Base-by-base conservation (phyloP, 1,139 yeast genomes). In the Suhomyces coccinellae region DNA sequence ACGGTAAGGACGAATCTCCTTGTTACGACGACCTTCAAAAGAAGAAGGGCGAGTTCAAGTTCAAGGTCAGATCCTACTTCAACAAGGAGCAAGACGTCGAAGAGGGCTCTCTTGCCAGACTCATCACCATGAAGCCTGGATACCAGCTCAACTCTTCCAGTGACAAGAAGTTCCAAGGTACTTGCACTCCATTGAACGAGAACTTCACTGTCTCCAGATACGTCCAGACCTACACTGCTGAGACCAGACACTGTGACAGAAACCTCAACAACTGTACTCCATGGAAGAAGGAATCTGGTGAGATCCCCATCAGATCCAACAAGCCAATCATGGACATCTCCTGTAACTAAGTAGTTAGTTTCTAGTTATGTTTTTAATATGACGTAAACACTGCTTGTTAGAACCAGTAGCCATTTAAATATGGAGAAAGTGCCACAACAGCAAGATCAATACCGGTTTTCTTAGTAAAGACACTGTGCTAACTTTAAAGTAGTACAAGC, bases 281-380 rank as follows among this genome's bases (percentile, higher is more conserved):
- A 17, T 33, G 36, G 36, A 33, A 24, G 22, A 33, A 33, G 36
- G 36, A 17, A 9, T 33, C 36, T 12, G 36, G 36, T 33, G 36
- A 33, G 14, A 20, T 33, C 17, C 36, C 36, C 17, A 22, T 33
- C 20, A 33, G 36, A 33, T 33, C 36, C 27, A 20, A 33, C 27
- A 33, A 20, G 27, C 13, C 9, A 5, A 20, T 24, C 36, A 20
- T 33, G 26, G 17, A 33, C 26, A 24, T 24, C 17, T 17, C 36
- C 24, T 33, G 27, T 33, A 33, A 33, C 26, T 33, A 33, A 33
- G 22, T 14, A 33, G 36, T 33, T 11, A 22, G 16, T 7, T 20
- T 26, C 29, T 20, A 20, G 24, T 20, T 4, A 4, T n/a, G n/a
- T 20, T 20, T 20, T 20, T 20, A 20, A 20, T 20, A 20, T 20